Base-by-base conservation (phyloP, 768 basidiomycete genomes). In the Tricholoma sp. region DNA sequence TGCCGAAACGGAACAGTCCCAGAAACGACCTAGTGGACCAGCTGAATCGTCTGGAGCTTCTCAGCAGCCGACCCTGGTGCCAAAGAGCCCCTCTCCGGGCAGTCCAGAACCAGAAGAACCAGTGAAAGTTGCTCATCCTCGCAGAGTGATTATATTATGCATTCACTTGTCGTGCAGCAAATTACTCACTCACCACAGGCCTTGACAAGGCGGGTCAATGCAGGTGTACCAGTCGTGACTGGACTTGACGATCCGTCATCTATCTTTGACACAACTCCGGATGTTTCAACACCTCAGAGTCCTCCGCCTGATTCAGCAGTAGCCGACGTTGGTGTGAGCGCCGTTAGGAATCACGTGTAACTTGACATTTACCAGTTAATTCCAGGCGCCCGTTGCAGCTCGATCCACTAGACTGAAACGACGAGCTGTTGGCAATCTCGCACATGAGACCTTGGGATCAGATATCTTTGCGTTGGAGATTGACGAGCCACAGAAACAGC, bases 331-430 rank as follows among this genome's bases (percentile, higher is more conserved):
- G 61, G 63, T 20, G 70, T 66, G 60, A 50, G 57, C 59, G 28
- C 31, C 32, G 41, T 34, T 9, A 51, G 31, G 3, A 4, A 53
- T n/a, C 10, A 28, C 24, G 12, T 28, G 33, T 17, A n/a, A n/a
- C 49, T 28, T 11, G 29, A 5, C n/a, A 20, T 11, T 50, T 41
- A 10, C 18, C 51, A 5, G 41, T 6, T 10, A 10, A 42, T 36
- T 34, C 2, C 47, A 82, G 80, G 70, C 74, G 3, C 73, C 79
- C 24, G 65, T 71, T 12, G 74, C 77, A 6, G 59, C 68, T 13
- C 74, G 77, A 12, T 67, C 77, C 1, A 65, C 68, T 4, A 74
- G 65, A 28, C 68, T 88, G 53, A 88, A 86, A 68, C 80, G 86
- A 15, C 78, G 87, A 17, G 73, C 75, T 55, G 78, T 73, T 7